Base-by-base conservation (phyloP, 2,329 filamentous ascomycete genomes). In the Coniochaeta prunicola region DNA sequence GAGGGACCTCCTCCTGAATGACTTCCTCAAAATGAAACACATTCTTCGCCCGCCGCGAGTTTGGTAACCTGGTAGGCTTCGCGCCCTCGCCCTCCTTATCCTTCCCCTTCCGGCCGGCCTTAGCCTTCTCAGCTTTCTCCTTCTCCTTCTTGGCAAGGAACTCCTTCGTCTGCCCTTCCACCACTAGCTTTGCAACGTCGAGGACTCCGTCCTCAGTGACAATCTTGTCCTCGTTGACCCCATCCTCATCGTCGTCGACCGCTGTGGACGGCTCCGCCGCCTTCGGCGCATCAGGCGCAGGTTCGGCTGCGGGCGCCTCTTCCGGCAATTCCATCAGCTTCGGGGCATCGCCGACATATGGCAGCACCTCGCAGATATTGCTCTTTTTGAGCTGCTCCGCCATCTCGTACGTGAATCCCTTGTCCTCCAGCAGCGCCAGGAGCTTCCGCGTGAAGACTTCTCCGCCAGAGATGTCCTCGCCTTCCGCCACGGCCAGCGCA, bases 181-280 rank as follows among this genome's bases (percentile, higher is more conserved):
- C 89, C 36, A 94, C 90, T 63, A 94, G 92, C 64, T 83, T 88
- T n/a, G 90, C 91, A 53, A 94, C 89, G 65, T 94, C 89, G 3
- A 94, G 77, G 9, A 92, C 89, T 26, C 90, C 90, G 59, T 93
- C 90, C 1, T 86, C 82, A 2, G 75, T 73, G 4, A 73, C 71
- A 9, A 70, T 70, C 59, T 77, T 77, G n/a, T 71, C 70, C 1
- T 76, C 76, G 8, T 73, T 76, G 33, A 69, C 70, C 8, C 67
- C 67, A 0, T 69, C 73, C 10, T 71, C 71, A 15, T 74, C 74
- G 9, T 74, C 77, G 6, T 68, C 65, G 0, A 66, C 65, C 3
- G 62, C 62, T 7, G 56, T 40, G 10, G 60, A 57, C 10, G 71
- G 69, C 60, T 77, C 66, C 33, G 62, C 53, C 45, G 70, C 62